phyloP scores from a whole-genome alignment of 139 green algal genomes.

The Coccomyxa sp. region DNA sequence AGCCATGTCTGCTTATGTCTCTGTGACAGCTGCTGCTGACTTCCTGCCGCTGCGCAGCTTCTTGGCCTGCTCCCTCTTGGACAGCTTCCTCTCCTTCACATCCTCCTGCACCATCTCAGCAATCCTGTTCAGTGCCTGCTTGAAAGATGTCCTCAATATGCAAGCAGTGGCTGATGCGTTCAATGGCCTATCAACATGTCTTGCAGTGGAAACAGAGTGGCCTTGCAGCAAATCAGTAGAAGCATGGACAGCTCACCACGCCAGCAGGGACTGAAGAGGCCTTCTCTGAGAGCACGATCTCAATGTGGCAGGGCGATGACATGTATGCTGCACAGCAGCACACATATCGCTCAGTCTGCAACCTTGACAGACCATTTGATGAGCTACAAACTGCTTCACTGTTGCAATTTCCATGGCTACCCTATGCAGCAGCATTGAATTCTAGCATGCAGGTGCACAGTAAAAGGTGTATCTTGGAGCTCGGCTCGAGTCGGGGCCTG shows the following conservation, averaged over 20 bases:
- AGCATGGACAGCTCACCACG: constrained; percentile 12
- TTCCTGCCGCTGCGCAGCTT: not conserved
- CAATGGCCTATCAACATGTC: not conserved
- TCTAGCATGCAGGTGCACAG: too few species aligned
- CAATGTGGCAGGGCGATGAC: constrained; percentile 95
- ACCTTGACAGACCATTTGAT: not conserved
- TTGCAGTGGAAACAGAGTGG: not conserved
- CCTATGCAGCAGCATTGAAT: too few species aligned
- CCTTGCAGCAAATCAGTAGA: not conserved
- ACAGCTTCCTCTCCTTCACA: not conserved
- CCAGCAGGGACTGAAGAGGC: constrained; percentile 57
- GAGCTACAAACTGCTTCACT: too few species aligned
- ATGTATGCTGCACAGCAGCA: constrained; percentile 77
- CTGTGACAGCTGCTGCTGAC: constrained; percentile 1
- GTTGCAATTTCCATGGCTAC: too few species aligned
- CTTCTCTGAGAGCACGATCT: constrained; percentile 94
- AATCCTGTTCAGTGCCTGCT: not conserved
- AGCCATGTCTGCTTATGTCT: too few species aligned
- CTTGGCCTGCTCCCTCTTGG: not conserved
- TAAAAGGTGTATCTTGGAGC: too few species aligned
- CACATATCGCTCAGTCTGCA: not conserved
- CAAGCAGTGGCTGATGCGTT: not conserved
- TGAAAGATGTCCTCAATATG: not conserved
- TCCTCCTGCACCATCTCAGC: not conserved
- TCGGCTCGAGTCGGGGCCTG: not conserved